Conservation (phyloP, 2,329 filamentous ascomycete species). For the Colletotrichum orbiculare region DNA sequence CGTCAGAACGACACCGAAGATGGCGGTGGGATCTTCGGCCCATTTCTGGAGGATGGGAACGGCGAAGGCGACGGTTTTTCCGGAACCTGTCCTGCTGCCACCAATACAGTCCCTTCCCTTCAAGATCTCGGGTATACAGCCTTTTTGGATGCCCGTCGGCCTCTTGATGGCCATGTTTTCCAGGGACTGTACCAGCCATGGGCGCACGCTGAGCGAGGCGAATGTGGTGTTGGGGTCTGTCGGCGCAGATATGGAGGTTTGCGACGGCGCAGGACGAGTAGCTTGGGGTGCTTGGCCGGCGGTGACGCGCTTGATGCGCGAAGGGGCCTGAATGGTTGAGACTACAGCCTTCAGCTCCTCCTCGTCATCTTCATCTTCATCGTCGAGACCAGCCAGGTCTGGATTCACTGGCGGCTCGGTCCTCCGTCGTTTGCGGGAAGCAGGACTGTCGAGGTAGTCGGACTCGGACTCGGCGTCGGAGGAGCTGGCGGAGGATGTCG, state of each 20-base stretch:
- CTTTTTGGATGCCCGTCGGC: slow-evolving; percentile 92
- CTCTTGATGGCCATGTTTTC: slow-evolving; percentile 81
- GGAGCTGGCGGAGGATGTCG: slow-evolving; percentile 30
- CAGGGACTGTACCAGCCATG: slow-evolving; percentile 90
- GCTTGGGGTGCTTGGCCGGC: slow-evolving; percentile 34
- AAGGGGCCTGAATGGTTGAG: slow-evolving; percentile 62
- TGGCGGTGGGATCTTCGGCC: slow-evolving; percentile 90
- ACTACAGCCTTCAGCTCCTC: slow-evolving; percentile 47
- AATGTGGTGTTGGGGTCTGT: slow-evolving; percentile 73
- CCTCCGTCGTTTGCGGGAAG: slow-evolving; percentile 59
- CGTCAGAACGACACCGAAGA: slow-evolving; percentile 90
- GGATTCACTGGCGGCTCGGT: slow-evolving; percentile 43
- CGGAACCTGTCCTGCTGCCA: slow-evolving; percentile 92
- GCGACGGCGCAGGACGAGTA: slow-evolving; percentile 37
- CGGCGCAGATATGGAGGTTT: slow-evolving; percentile 58
- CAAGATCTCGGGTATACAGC: slow-evolving; percentile 92
- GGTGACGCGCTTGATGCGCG: slow-evolving; percentile 55
- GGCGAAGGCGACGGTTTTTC: slow-evolving; percentile 96
- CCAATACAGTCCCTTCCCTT: slow-evolving; percentile 95
- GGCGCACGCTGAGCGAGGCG: slow-evolving; percentile 76
- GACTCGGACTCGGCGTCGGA: slow-evolving; percentile 51
- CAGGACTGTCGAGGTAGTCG: slow-evolving; percentile 59
- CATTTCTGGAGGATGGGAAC: slow-evolving; percentile 94
- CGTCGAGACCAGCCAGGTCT: slow-evolving; percentile 32
- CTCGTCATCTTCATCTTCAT: slow-evolving; percentile 48